Evolutionary conservation across 2,329 filamentous ascomycete species (phyloP), one percentile per base, ranked within the genome.

Genomic region (Penicillium sclerotigenum): DNA sequence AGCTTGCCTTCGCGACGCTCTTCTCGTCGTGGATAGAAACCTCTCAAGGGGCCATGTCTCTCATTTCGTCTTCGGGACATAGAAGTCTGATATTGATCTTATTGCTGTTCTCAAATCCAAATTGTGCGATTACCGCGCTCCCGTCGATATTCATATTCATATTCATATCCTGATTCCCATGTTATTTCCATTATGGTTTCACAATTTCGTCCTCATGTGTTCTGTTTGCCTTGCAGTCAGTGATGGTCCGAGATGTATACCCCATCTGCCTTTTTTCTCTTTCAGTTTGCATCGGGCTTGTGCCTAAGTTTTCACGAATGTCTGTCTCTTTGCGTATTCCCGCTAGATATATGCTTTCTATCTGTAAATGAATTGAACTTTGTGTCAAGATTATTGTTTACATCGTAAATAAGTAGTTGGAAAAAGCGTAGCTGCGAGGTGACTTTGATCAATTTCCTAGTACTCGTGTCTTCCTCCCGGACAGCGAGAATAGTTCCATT

Each of bases 191-290:
- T 53, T 51, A 31, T 37, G 18, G 24, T 54, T 28, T 29, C n/a
- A 29, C 7, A 9, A 26, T 48, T n/a, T 43, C 26, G 28, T 18
- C 22, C 28, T 8, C 20, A 26, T 47, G 28, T 36, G 51, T 41
- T 24, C 26, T 52, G 42, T 49, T 59, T 38, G n/a, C 28, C 18
- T 49, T 61, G 54, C 58, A 57, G 56, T 47, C 43, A 40, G 59
- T 59, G 52, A 61, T 51, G 51, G 54, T 56, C 46, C 54, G 60
- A 64, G 56, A 62, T 63, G 59, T 62, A 63, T 62, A 64, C 61
- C 61, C 61, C 55, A 49, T 59, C 56, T 61, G 58, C 48, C 59
- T 43, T n/a, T 50, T 42, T 45, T 43, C 14, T 38, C 37, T 13
- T 14, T 22, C 20, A 54, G 45, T 57, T 52, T 54, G 18, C 51